These are phyloP conservation scores for Fomitopsis betulina DNA, from an alignment of 1,284 basidiomycete genomes.

Conservation along the genomic window DNA sequence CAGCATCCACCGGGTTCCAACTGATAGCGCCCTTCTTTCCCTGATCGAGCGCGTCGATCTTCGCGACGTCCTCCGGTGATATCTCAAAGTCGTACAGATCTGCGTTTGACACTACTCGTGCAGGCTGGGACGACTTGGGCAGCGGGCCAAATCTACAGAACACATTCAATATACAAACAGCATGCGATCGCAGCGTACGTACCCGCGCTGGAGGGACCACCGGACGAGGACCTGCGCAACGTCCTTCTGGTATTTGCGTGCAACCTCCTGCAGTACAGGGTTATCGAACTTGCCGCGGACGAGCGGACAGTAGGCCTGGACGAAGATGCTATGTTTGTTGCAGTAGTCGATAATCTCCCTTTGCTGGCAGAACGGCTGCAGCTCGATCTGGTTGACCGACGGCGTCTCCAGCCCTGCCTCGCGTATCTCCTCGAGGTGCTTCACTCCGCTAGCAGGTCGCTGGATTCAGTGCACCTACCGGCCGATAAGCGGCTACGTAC, in stretches of 20 bases:
- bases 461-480: too few species aligned
- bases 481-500: slow-evolving; percentile 41
- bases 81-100: slow-evolving; percentile 50
- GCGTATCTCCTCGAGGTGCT: slow-evolving; percentile 75
- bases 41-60: slow-evolving; percentile 42
- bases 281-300: slow-evolving; percentile 40
- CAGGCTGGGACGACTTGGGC: slow-evolving; percentile 45
- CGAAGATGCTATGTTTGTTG: slow-evolving; percentile 56
- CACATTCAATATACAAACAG: not conserved
- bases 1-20: slow-evolving; percentile 44
- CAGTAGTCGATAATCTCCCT: slow-evolving; percentile 78
- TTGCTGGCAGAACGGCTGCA: slow-evolving; percentile 84
- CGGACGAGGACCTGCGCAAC: slow-evolving; percentile 61
- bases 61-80: slow-evolving; percentile 39
- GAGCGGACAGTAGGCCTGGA: slow-evolving; percentile 65
- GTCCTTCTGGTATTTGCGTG: slow-evolving; percentile 45
- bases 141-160: slow-evolving; percentile 37
- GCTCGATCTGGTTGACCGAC: slow-evolving; percentile 82
- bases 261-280: slow-evolving; percentile 36
- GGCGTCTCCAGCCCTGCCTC: slow-evolving; percentile 58
- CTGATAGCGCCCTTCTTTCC: slow-evolving; percentile 39
- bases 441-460: slow-evolving; percentile 61
- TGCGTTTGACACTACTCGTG: slow-evolving; percentile 45
- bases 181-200: slow-evolving; percentile 8
- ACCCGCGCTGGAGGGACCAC: slow-evolving; percentile 62